Percentiles rank a stretch among this genome's conserved stretches.
These are phyloP conservation scores for Daldinia decipiens DNA, from an alignment of 495 filamentous ascomycete genomes.

Conservation along the genomic window DNA sequence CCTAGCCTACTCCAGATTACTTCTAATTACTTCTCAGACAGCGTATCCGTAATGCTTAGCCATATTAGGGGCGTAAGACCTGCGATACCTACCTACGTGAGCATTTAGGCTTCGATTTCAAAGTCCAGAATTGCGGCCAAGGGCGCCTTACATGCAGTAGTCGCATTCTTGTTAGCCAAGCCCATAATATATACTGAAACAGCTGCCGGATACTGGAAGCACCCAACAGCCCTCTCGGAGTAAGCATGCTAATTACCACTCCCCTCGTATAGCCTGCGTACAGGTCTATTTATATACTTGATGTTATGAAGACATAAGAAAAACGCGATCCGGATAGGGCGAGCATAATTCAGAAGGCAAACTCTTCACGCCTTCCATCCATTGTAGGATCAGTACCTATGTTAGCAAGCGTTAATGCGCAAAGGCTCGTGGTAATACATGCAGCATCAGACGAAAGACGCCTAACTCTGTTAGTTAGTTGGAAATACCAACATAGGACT, in stretches of 20 bases:
- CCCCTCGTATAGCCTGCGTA: neutral
- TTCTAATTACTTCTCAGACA: conserved; percentile 3
- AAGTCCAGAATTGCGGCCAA: neutral
- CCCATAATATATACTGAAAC: conserved; percentile 10
- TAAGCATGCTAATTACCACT: conserved; percentile 29
- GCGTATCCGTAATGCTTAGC: neutral
- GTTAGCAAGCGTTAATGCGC: conserved; percentile 5
- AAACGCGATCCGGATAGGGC: conserved; percentile 3
- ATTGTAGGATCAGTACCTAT: conserved; percentile 10
- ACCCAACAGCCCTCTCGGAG: conserved; percentile 9
- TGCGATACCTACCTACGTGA: neutral
- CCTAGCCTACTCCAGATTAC: neutral
- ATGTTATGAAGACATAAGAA: neutral
- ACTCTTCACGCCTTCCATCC: neutral
- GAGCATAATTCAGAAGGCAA: neutral
- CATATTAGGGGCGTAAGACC: conserved; percentile 2
- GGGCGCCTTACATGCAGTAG: neutral
- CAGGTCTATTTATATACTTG: conserved; percentile 27
- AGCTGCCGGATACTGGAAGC: conserved; percentile 5
- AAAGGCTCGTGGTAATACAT: neutral
- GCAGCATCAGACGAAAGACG: neutral
- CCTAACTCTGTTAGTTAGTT: neutral
- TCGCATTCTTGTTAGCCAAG: neutral
- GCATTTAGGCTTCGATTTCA: neutral
- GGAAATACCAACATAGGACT: neutral